phyloP scores from a whole-genome alignment of 345 rosid genomes.

The Clausena lansium region DNA sequence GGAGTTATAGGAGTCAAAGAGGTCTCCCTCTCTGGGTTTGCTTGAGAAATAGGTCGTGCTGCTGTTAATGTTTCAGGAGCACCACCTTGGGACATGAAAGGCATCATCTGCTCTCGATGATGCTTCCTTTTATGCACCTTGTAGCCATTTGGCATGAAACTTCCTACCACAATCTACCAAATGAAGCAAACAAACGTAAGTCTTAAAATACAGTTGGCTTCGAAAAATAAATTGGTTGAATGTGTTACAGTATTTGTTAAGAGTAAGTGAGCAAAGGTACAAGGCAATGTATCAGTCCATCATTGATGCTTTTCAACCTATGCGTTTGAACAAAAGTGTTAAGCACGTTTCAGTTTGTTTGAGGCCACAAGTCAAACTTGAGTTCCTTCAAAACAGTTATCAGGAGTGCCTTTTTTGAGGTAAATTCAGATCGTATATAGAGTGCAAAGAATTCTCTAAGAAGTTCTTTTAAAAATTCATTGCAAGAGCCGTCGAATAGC shows the following conservation, averaged over 20 bases:
- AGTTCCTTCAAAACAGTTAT: background rate
- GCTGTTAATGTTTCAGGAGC: conserved; percentile 20
- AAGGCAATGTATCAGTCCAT: background rate
- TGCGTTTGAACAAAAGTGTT: background rate
- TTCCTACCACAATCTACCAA: conserved; percentile 57
- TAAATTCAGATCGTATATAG: background rate
- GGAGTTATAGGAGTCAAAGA: conserved; percentile 7
- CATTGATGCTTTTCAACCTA: background rate
- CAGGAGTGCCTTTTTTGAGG: background rate
- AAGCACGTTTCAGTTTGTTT: background rate
- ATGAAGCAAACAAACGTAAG: background rate
- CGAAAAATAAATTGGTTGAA: background rate
- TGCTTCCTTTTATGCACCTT: conserved; percentile 30
- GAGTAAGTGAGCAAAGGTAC: background rate
- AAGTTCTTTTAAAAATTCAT: background rate
- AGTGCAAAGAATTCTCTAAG: background rate
- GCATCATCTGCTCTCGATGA: conserved; percentile 13
- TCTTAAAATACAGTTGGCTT: background rate
- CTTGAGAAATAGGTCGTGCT: conserved; percentile 32
- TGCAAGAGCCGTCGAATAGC: background rate
- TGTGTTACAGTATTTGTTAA: background rate
- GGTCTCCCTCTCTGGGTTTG: conserved; percentile 27
- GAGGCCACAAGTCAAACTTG: background rate
- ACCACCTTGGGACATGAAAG: conserved; percentile 5
- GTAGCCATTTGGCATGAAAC: conserved; percentile 46